Base-by-base conservation (phyloP, 2,329 filamentous ascomycete species). In the Fusarium sp. region DNA sequence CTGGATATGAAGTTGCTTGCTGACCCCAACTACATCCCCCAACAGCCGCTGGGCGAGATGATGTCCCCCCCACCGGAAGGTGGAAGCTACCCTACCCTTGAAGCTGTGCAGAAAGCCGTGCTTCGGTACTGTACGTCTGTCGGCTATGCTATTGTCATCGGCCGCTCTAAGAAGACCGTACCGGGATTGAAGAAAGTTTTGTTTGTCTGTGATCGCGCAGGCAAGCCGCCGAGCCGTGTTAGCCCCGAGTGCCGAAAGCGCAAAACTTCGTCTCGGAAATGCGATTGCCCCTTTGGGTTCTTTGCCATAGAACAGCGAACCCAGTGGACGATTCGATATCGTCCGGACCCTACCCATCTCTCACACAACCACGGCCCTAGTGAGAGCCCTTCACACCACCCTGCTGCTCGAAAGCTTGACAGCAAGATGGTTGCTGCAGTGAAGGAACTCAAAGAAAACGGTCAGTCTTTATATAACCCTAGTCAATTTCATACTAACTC, bases 231-330 rank as follows among this genome's bases (percentile, higher is more conserved):
- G 4, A 89, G 85, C 64, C 87, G 89, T 7, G 90, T 91, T n/a
- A 91, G 85, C 71, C 89, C 90, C 2, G 90, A 92, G 80, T 87
- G 88, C 70, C 87, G 90, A 65, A 92, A 92, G 81, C 86, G 90
- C 25, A 91, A 90, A 78, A 92, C 90, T 1, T 91, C 90, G 10
- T 92, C 90, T n/a, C 86, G 90, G 54, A 92, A 92, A 77, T 92
- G 90, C 76, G 90, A 92, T 75, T 92, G 90, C 72, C 89, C 90
- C 33, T 92, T 92, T 79, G 90, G 90, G n/a, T 92, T 92, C 80
- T 92, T 92, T 73, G 90, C 90, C 65, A 90, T 92, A 43, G 90
- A 92, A 80, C 90, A 92, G 77, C 86, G 90, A 68, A 91, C 90
- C 0, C 90, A 92, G 74, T 92, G 90, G 90, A 90, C 90, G 0